Evolutionary conservation across 2,329 filamentous ascomycete species (phyloP), one percentile per base, ranked within the genome.

Genomic region (Fusarium foetens): DNA sequence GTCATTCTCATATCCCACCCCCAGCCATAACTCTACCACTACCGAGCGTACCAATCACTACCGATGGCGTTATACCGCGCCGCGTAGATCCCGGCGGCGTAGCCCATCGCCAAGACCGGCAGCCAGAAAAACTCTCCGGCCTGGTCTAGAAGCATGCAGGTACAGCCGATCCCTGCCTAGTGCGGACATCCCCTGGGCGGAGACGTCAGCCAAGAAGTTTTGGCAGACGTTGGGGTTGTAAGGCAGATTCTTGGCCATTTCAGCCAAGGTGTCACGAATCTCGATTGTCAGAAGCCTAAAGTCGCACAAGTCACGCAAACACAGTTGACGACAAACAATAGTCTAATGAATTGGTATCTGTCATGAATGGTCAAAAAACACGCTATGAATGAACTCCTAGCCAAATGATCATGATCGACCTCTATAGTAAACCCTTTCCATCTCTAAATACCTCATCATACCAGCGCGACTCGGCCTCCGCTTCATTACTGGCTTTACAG

Each of bases 391-490:
- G 41, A 57, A 66, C 48, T 58, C 70, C 57, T 60, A 35, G 16
- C 66, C 58, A 60, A 63, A 68, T 57, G 64, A 57, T 54, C 23
- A 33, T 52, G 53, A 62, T 21, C 29, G 52, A 39, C 38, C 48
- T 66, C 46, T 67, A 73, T 49, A 73, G 46, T 48, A 66, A 41
- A n/a, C 73, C 73, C 39, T 65, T 74, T 8, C 66, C 66, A 35
- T 75, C 73, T n/a, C 73, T 61, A 33, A 75, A 75, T 23, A 75
- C 73, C 33, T 75, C 73, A 14, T 75, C 66, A 21, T 75, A 75
- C 73, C 73, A 75, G 27, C 25, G 71, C 17, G 31, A 39, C 13
- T 73, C 51, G 2, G 41, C 29, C 33, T 75, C 73, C 6, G 45
- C 63, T 23, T 58, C 62, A 36, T 76, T 67, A 46, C 58, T 71